Evolutionary conservation across 768 basidiomycete genomes (phyloP).

Genomic region (Sarcodon sp.): DNA sequence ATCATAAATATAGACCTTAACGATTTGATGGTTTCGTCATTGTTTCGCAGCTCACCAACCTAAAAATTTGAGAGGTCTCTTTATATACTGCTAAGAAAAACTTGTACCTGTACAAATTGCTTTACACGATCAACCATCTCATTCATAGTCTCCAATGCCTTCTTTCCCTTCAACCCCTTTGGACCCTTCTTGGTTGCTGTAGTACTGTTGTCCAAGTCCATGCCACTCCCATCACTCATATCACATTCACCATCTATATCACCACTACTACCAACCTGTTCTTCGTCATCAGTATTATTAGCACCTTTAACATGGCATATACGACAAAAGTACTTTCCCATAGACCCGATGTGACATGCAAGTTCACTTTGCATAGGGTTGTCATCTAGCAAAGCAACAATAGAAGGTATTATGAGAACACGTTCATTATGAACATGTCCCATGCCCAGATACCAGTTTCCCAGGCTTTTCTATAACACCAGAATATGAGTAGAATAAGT

Average conservation of each 20-base stretch:
- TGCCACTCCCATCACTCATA: too few species aligned
- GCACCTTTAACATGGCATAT: slow-evolving; percentile 6
- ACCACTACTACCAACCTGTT: not conserved
- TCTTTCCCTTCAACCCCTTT: too few species aligned
- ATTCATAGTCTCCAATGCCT: too few species aligned
- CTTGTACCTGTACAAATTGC: not conserved
- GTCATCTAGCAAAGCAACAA: slow-evolving; percentile 14
- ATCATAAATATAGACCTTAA: slow-evolving; percentile 1
- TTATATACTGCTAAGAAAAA: not conserved
- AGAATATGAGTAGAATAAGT: not conserved
- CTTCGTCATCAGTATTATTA: slow-evolving; percentile 9
- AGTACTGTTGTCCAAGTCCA: too few species aligned
- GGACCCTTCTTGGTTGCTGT: too few species aligned
- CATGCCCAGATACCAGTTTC: slow-evolving; percentile 17
- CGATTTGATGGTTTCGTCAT: not conserved
- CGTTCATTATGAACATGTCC: slow-evolving; percentile 10
- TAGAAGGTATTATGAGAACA: slow-evolving; percentile 3
- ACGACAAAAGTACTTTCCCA: slow-evolving; percentile 26
- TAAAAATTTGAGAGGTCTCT: not conserved
- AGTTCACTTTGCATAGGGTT: slow-evolving; percentile 12
- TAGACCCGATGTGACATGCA: slow-evolving; percentile 22
- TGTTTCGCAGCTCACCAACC: not conserved
- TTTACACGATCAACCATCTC: not conserved
- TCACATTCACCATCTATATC: too few species aligned
- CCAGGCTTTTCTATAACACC: slow-evolving; percentile 20